A percentile compares a stretch with the other conserved stretches of the same genome.
Conservation (phyloP, 2,329 filamentous ascomycete genomes). For the Exophiala calicioides region DNA sequence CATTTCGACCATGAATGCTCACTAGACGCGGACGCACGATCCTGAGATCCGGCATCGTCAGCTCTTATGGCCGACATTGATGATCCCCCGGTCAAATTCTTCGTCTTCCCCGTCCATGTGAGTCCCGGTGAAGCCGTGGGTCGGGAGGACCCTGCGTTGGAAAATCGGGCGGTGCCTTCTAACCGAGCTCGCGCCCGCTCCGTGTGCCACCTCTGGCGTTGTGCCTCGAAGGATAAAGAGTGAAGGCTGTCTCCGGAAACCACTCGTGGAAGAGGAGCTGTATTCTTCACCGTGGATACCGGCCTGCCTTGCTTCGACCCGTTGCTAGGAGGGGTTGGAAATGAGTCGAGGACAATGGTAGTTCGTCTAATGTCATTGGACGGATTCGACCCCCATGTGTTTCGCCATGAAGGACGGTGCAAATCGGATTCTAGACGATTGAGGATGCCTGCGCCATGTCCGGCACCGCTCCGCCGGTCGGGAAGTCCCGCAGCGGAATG, state of each 20-base stretch:
- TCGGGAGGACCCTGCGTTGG: constrained; percentile 21
- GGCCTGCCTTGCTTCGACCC: constrained; percentile 1
- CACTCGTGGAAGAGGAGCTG: constrained; percentile 3
- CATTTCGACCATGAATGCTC: constrained; percentile 21
- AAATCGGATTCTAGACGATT: constrained; percentile 39
- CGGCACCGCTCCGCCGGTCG: constrained; percentile 43
- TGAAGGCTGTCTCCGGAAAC: constrained; percentile 6
- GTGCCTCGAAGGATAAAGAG: constrained; percentile 17
- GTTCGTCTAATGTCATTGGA: constrained; percentile 40
- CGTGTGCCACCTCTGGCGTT: constrained; percentile 24
- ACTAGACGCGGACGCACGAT: background rate
- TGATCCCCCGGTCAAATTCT: background rate
- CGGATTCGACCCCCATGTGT: constrained; percentile 37
- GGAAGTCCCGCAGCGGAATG: constrained; percentile 35
- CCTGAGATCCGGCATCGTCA: constrained; percentile 5
- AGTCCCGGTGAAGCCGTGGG: constrained; percentile 1
- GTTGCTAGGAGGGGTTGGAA: constrained; percentile 21
- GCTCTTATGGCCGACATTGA: background rate
- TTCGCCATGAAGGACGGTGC: constrained; percentile 42
- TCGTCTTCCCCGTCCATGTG: background rate
- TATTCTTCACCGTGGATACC: constrained; percentile 2
- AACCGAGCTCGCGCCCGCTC: constrained; percentile 25
- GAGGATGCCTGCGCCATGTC: constrained; percentile 44
- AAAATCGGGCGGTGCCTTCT: constrained; percentile 24
- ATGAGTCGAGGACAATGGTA: constrained; percentile 37